These are phyloP conservation scores for Leersia perrieri DNA, from an alignment of 176 grass and related monocot genomes.

Conservation along the genomic window DNA sequence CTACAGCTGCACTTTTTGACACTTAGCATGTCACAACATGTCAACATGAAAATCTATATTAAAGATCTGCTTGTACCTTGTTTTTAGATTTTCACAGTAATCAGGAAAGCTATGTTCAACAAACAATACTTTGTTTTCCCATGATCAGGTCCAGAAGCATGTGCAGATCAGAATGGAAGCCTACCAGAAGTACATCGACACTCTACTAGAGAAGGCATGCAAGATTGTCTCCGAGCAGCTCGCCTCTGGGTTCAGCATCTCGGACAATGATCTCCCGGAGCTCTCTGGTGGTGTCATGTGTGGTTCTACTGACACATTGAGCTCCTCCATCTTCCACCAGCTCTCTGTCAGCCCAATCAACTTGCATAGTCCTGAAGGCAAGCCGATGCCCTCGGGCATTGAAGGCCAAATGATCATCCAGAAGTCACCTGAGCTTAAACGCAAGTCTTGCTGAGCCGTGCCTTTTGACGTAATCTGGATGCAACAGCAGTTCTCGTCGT, in stretches of 20 bases:
- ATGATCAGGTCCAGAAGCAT: conserved; percentile 82
- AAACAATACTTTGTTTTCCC: neutral
- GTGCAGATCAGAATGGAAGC: conserved; percentile 93
- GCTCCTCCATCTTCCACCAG: conserved; percentile 68
- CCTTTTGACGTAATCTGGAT: neutral
- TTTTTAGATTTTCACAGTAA: neutral
- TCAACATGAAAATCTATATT: neutral
- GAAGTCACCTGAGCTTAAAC: conserved; percentile 66
- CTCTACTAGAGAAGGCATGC: conserved; percentile 81
- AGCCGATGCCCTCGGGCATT: conserved; percentile 39
- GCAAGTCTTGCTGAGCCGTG: conserved; percentile 57
- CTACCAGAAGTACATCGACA: conserved; percentile 84
- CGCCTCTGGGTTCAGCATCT: conserved; percentile 54
- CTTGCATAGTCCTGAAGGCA: conserved; percentile 61
- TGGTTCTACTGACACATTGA: conserved; percentile 49
- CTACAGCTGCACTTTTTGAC: neutral
- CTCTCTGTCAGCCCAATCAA: conserved; percentile 69
- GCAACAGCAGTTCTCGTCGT: neutral
- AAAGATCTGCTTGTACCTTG: neutral
- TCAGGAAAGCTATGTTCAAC: neutral
- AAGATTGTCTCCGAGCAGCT: conserved; percentile 94
- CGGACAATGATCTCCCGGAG: conserved; percentile 42
- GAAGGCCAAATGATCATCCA: conserved; percentile 58
- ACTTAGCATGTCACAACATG: conserved; percentile 5
- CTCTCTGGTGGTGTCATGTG: conserved; percentile 47